phyloP scores from a whole-genome alignment of 345 rosid species.

The Iberis pinnata region DNA sequence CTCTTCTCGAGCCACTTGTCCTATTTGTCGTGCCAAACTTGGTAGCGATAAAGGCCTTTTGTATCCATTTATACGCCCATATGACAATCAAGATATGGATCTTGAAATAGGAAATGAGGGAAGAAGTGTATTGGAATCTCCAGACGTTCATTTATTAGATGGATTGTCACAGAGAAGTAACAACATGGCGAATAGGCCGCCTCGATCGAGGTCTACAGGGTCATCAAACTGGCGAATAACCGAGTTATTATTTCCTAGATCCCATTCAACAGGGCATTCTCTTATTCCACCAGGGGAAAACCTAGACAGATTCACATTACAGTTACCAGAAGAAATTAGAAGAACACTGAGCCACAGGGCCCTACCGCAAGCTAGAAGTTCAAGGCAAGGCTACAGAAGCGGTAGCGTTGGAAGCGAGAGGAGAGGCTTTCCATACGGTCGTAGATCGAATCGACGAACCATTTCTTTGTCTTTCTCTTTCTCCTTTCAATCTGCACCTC shows the following conservation, averaged over 20 bases:
- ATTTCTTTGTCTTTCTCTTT: conserved; percentile 12
- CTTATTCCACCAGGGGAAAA: conserved; percentile 45
- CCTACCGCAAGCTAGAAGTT: conserved; percentile 50
- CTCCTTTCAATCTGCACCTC: conserved; percentile 14
- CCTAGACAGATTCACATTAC: conserved; percentile 54
- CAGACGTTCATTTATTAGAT: no score
- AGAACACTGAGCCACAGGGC: conserved; percentile 40
- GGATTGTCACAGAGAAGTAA: no score
- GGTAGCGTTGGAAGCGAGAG: conserved; percentile 13
- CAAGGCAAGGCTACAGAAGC: conserved; percentile 47
- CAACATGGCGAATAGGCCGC: conserved; percentile 21
- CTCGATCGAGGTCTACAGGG: conserved; percentile 51
- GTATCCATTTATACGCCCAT: no score
- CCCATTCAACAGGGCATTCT: conserved; percentile 59
- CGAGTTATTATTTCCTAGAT: conserved; percentile 40
- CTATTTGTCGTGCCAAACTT: conserved; percentile 58
- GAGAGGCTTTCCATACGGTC: conserved; percentile 5
- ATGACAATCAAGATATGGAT: no score
- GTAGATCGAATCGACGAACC: background rate
- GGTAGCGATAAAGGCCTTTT: no score
- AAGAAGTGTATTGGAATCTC: no score
- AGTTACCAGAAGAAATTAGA: conserved; percentile 55
- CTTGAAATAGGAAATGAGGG: conserved; percentile 28
- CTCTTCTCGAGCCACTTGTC: conserved; percentile 53
- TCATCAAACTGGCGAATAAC: conserved; percentile 33